Percentiles rank a stretch among this genome's conserved stretches.
phyloP scores from a whole-genome alignment of 1,284 basidiomycete species.

The Bondarzewia mesenterica region DNA sequence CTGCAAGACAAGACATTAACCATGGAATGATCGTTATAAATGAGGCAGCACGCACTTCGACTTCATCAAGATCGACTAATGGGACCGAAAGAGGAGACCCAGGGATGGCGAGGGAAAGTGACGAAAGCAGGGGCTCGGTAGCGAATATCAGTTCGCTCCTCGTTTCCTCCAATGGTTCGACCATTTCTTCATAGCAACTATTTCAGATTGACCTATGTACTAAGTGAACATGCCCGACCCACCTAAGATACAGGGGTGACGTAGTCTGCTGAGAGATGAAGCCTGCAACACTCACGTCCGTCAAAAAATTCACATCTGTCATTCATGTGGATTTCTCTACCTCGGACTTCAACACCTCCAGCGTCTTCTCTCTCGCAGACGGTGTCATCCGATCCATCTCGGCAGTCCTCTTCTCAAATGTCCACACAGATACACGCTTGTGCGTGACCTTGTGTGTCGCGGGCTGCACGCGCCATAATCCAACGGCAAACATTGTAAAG shows the following conservation, averaged over 20 bases:
- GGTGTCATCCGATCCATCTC: constrained; percentile 67
- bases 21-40: not conserved
- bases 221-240: constrained; percentile 14
- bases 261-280: constrained; percentile 74
- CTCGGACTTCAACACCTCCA: constrained; percentile 86
- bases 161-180: constrained; percentile 96
- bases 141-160: constrained; percentile 86
- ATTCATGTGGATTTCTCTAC: constrained; percentile 31
- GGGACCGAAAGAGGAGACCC: constrained; percentile 46
- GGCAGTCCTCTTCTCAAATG: constrained; percentile 72
- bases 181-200: constrained; percentile 66
- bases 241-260: constrained; percentile 93
- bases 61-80: constrained; percentile 76
- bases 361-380: constrained; percentile 57
- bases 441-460: constrained; percentile 82
- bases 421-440: constrained; percentile 87
- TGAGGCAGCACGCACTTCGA: constrained; percentile 55
- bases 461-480: constrained; percentile 80
- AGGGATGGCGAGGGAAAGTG: constrained; percentile 68
- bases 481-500: constrained; percentile 59
- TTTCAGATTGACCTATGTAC: not conserved
- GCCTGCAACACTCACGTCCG: constrained; percentile 43
- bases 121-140: constrained; percentile 82
- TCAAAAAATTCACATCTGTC: constrained; percentile 1
- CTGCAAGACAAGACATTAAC: constrained; percentile 29